A percentile compares a stretch with the other conserved stretches of the same genome.
Conservation (phyloP, 768 basidiomycete genomes). For the Naematelia encephala region DNA sequence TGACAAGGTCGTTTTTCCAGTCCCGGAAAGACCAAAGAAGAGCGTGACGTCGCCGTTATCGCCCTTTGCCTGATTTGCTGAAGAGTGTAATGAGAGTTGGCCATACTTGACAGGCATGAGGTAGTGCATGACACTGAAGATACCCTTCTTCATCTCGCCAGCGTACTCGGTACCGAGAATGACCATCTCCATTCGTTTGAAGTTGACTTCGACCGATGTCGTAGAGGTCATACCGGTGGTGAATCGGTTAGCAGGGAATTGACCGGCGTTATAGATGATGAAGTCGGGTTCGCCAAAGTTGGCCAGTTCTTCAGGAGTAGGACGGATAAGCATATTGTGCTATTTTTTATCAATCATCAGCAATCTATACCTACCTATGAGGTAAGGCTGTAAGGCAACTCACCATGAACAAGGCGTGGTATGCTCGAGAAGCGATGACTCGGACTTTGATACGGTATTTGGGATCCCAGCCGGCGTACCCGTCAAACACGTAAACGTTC, state of each 20-base stretch:
- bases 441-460: slow-evolving; percentile 99
- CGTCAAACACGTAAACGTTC: slow-evolving; percentile 97
- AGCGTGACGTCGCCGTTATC: slow-evolving; percentile 89
- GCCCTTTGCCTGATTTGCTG: slow-evolving; percentile 79
- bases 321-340: slow-evolving; percentile 99
- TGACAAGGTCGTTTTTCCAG: slow-evolving; percentile 97
- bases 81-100: slow-evolving; percentile 95
- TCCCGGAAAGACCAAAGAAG: slow-evolving; percentile 98
- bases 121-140: slow-evolving; percentile 99
- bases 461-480: slow-evolving; percentile 95
- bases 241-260: slow-evolving; percentile 99
- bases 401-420: slow-evolving; percentile 98
- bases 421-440: slow-evolving; percentile 95
- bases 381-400: slow-evolving; percentile 46
- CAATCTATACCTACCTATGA: no score
- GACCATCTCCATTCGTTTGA: slow-evolving; percentile 99
- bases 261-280: slow-evolving; percentile 99
- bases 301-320: slow-evolving; percentile 87
- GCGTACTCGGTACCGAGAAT: slow-evolving; percentile 97
- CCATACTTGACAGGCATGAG: slow-evolving; percentile 98
- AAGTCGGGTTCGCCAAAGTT: slow-evolving; percentile 98
- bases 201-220: slow-evolving; percentile 99
- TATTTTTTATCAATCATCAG: slow-evolving; percentile 51
- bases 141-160: slow-evolving; percentile 99
- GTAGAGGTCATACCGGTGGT: slow-evolving; percentile 99